Evolutionary conservation across 768 basidiomycete species (phyloP), one percentile per base, ranked within the genome.

Genomic region (Rhodotorula graminis): DNA sequence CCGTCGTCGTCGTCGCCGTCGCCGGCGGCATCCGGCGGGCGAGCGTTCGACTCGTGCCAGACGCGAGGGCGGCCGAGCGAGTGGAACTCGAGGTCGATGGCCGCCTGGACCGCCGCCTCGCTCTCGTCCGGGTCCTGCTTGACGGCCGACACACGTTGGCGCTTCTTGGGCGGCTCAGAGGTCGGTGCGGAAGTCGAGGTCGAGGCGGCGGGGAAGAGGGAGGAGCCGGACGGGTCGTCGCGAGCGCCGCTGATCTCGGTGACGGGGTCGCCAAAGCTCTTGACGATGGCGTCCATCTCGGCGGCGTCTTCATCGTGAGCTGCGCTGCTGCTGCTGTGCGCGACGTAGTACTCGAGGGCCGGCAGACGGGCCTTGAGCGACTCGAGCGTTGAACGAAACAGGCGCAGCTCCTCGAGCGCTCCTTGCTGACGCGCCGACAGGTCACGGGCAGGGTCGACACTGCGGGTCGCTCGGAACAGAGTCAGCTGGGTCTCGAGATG

Each of bases 381-480:
- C 60, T 73, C 72, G 66, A 75, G 70, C 12, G 73, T 71, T 27
- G 61, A 57, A 21, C 73, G 69, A 31, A 75, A 75, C 15, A 75
- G 64, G 19, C 64, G 62, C 11, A 75, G 64, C 46, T 75, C 73
- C 11, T 67, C 67, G 31, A 75, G 67, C 0, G 73, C 73, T 11
- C 67, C 64, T 23, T 49, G 27, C 31, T 70, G 69, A 0, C 73
- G 66, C 14, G 61, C 33, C 27, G 46, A 58, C 2, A 75, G 60
- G n/a, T 68, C 67, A 44, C 53, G 67, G 1, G 73, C 47, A 0
- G 69, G 46, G 49, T 74, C 61, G 42, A 55, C 46, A 2, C 73
- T 74, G 71, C 10, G 0, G 3, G 18, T 10, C 18, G 9, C 40
- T 4, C n/a, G 12, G 25, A 1, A 9, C 37, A 37, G 37, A 11